Conservation (phyloP, 805 yeast species). For the Starmerella stellata region DNA sequence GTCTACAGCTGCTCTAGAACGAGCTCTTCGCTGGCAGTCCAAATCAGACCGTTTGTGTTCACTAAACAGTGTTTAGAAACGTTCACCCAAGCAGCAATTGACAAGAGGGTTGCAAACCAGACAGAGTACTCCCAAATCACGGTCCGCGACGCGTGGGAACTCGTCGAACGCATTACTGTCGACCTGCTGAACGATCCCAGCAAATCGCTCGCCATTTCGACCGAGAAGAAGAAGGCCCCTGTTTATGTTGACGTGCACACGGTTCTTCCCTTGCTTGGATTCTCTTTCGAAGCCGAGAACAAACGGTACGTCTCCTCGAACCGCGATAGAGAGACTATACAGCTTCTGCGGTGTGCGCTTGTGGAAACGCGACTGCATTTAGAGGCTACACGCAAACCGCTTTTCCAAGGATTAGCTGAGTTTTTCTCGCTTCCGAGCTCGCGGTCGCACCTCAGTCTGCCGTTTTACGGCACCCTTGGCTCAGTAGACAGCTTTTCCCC, state of each 20-base stretch:
- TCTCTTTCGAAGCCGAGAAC: constrained; percentile 11
- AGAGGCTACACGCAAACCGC: constrained; percentile 1
- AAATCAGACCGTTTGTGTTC: constrained; percentile 24
- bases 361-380: constrained; percentile 7
- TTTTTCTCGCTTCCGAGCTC: constrained; percentile 1
- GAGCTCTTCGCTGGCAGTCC: constrained; percentile 12
- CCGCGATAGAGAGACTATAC: neutral
- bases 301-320: constrained; percentile 9
- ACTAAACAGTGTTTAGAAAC: constrained; percentile 29
- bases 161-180: constrained; percentile 6
- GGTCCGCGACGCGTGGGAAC: constrained; percentile 3
- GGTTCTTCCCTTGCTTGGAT: constrained; percentile 17
- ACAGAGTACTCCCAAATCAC: neutral
- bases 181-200: constrained; percentile 7
- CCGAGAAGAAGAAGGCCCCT: neutral
- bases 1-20: constrained; percentile 16
- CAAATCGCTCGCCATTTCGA: constrained; percentile 1
- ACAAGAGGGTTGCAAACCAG: constrained; percentile 23
- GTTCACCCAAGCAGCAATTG: constrained; percentile 34
- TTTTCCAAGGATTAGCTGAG: constrained; percentile 2
- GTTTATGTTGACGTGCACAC: constrained; percentile 5
- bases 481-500: constrained; percentile 23
- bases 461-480: constrained; percentile 14
- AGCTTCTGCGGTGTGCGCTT: constrained; percentile 6
- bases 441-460: constrained; percentile 7